Percentiles rank a stretch among this genome's conserved stretches.
phyloP scores from a whole-genome alignment of 2,329 filamentous ascomycete species.

The Metarhizium brunneum region DNA sequence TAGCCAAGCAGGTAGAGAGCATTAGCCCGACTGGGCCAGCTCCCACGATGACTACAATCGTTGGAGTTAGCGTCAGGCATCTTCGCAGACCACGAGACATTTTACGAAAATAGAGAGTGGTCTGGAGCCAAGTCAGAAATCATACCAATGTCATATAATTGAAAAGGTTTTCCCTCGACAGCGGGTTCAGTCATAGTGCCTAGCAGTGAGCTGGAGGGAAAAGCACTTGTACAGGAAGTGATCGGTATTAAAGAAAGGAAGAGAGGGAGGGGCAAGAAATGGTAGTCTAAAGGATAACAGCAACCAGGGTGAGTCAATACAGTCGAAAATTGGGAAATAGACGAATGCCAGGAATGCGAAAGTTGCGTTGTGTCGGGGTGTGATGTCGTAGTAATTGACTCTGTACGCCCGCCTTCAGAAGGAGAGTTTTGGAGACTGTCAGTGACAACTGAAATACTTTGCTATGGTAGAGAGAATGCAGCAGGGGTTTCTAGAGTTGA shows the following conservation, averaged over 20 bases:
- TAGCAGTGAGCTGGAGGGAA: not conserved
- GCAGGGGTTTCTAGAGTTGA: not conserved
- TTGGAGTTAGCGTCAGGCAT: not conserved
- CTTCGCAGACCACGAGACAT: not conserved
- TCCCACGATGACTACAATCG: constrained; percentile 67
- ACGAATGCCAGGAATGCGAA: too few species aligned
- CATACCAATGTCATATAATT: constrained; percentile 37
- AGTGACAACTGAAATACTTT: not conserved
- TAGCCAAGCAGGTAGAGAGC: constrained; percentile 75
- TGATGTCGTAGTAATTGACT: too few species aligned
- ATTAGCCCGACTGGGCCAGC: constrained; percentile 84
- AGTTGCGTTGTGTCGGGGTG: too few species aligned
- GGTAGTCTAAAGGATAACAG: too few species aligned
- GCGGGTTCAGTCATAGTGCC: not conserved
- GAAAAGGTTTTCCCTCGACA: not conserved
- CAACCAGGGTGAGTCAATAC: too few species aligned
- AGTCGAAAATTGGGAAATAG: too few species aligned
- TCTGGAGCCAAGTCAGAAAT: not conserved
- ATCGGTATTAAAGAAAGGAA: not conserved
- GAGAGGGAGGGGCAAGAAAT: not conserved
- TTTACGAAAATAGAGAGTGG: too few species aligned
- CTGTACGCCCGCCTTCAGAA: too few species aligned
- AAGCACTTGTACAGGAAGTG: not conserved
- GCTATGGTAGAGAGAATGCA: not conserved
- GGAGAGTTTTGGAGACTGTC: too few species aligned